phyloP scores from a whole-genome alignment of 345 rosid genomes.

The Aegle marmelos region DNA sequence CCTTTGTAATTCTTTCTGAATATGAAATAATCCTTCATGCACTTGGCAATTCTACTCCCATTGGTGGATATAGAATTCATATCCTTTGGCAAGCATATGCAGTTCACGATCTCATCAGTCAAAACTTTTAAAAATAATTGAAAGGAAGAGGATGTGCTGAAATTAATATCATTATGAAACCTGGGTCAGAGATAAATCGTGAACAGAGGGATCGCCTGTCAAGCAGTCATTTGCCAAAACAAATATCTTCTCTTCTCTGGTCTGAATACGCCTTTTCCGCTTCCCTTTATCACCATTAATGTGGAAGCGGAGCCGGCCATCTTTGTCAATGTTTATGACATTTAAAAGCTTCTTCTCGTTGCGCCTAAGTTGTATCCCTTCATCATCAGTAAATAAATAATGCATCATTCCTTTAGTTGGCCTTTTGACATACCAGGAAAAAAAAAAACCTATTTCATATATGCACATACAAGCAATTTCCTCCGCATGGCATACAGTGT shows the following conservation, averaged over 20 bases:
- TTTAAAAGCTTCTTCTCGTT: conserved; percentile 93
- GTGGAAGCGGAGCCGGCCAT: conserved; percentile 83
- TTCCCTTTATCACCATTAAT: conserved; percentile 73
- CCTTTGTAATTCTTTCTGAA: conserved; percentile 81
- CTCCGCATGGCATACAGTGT: conserved; percentile 73
- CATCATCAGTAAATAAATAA: conserved; percentile 24
- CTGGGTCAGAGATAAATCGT: conserved; percentile 89
- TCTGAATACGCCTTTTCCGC: conserved; percentile 88
- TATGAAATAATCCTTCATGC: conserved; percentile 91
- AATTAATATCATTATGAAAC: conserved; percentile 29
- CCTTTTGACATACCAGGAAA: not conserved
- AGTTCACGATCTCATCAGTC: conserved; percentile 20
- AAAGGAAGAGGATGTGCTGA: conserved; percentile 1
- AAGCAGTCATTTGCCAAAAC: conserved; percentile 86
- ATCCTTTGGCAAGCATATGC: conserved; percentile 50
- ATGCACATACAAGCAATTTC: conserved; percentile 83
- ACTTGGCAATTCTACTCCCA: conserved; percentile 83
- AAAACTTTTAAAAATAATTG: conserved; percentile 18
- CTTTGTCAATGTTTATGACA: conserved; percentile 80
- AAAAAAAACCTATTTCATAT: conserved; percentile 10
- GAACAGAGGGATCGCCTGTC: conserved; percentile 91
- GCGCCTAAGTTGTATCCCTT: conserved; percentile 99
- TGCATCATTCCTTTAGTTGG: conserved; percentile 1
- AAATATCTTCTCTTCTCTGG: conserved; percentile 93
- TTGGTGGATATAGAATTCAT: conserved; percentile 76